These are phyloP conservation scores for Dactylellina sp. DNA, from an alignment of 2,329 filamentous ascomycete species.

Conservation along the genomic window DNA sequence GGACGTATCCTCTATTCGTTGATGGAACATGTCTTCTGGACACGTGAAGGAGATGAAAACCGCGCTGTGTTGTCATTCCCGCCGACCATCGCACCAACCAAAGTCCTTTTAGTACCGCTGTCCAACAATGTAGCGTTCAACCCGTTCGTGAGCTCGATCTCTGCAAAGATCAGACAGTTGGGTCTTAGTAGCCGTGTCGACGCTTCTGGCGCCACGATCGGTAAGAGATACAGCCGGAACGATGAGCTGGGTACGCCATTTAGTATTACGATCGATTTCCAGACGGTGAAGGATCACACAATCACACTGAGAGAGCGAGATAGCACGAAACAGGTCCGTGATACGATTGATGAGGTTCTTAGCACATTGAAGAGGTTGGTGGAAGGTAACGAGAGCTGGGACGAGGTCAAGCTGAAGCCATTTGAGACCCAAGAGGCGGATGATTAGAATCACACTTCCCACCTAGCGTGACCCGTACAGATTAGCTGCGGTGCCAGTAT, in stretches of 20 bases:
- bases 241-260: constrained; percentile 95
- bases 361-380: constrained; percentile 76
- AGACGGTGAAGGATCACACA: constrained; percentile 86
- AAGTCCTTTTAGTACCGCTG: constrained; percentile 90
- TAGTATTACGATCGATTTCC: constrained; percentile 94
- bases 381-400: constrained; percentile 74
- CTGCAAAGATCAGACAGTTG: constrained; percentile 78
- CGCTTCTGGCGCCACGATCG: constrained; percentile 89
- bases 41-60: constrained; percentile 75
- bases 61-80: constrained; percentile 84
- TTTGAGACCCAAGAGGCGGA: constrained; percentile 82
- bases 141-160: constrained; percentile 74
- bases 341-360: constrained; percentile 81
- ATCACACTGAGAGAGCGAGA: constrained; percentile 92
- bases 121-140: constrained; percentile 84
- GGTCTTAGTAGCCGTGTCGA: constrained; percentile 88
- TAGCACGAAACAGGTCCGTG: constrained; percentile 88
- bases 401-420: constrained; percentile 80
- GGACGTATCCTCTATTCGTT: constrained; percentile 92
- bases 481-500: not conserved
- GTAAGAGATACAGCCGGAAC: constrained; percentile 93
- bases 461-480: not conserved
- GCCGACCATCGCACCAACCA: constrained; percentile 86
- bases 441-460: not conserved
- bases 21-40: constrained; percentile 97